A percentile compares a stretch with the other conserved stretches of the same genome.
phyloP scores from a whole-genome alignment of 179 eudicot species.

The Camellia oleifera region DNA sequence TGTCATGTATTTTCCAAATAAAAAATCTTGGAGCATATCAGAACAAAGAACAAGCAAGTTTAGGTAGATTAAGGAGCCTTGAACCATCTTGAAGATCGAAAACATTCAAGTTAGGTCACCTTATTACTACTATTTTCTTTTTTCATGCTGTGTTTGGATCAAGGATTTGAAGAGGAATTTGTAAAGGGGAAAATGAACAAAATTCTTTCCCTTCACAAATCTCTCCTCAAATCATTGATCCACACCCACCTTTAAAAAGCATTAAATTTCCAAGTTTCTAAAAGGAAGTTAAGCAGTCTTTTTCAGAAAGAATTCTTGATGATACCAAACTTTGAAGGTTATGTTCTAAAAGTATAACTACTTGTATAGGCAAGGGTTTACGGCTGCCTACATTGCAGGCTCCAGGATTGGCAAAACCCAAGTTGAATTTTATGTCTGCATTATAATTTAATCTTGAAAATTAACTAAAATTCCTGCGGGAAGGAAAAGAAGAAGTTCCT shows the following conservation, averaged over 20 bases:
- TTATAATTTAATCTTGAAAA: no score
- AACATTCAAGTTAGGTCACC: background rate
- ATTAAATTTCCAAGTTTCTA: background rate
- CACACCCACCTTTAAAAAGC: background rate
- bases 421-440: background rate
- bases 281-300: background rate
- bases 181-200: no score
- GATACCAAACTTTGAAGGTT: background rate
- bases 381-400: background rate
- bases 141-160: no score
- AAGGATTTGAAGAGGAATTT: no score
- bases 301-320: constrained; percentile 5
- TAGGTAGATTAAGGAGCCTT: background rate
- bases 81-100: background rate
- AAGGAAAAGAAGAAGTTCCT: background rate
- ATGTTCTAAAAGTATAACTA: background rate
- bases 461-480: background rate
- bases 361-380: background rate
- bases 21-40: background rate
- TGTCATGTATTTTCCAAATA: background rate
- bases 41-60: background rate
- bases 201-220: no score
- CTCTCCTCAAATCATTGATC: no score
- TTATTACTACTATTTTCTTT: background rate
- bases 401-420: background rate